Base-by-base conservation (phyloP, 140 eudicot genomes). In the Oenanthe javanica region DNA sequence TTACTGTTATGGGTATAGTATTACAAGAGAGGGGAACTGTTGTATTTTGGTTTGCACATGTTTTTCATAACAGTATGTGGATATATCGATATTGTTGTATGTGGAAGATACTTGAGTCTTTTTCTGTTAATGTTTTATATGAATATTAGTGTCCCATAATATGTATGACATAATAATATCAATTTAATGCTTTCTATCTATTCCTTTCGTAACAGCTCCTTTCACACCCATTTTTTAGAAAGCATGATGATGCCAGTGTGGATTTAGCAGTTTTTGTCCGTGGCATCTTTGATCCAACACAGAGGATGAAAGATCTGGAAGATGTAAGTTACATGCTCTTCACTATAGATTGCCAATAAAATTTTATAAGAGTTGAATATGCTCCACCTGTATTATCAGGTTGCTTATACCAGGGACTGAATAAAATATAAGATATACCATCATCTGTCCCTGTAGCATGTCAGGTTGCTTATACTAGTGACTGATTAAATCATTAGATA, bases 281-380 rank as follows among this genome's bases (percentile, higher is more conserved):
- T 88, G 87, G 85, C 81, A 87, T 95, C 51, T 94, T 95, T 76
- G 97, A 95, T 87, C 97, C 99, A 21, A 86, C 88, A n/a, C 97
- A 90, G 76, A 85, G 93, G 86, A 85, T 95, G 97, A 95, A 95
- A 87, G 99, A 95, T 87, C 71, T 95, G 67, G 99, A 93, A 48
- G 97, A 95, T 89, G 99, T 95, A 86, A 91, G 93, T 84, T 86
- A 59, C 71, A 69, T 50, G 9, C 61, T 50, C 78, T 59, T 79
- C 18, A 5, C 77, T 15, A 21, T n/a, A 77, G 36, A 75, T 50
- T n/a, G 45, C 61, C n/a, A 14, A 49, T 16, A 1, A 47, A 50
- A 9, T 42, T n/a, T 40, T 42, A 9, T 46, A 74, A 47, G 77
- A 74, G 77, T 45, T n/a, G 52, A 72, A 42, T 42, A 72, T 43